Evolutionary conservation across 2,329 filamentous ascomycete genomes (phyloP), one percentile per base, ranked within the genome.

Genomic region (Sporothrix protearum): DNA sequence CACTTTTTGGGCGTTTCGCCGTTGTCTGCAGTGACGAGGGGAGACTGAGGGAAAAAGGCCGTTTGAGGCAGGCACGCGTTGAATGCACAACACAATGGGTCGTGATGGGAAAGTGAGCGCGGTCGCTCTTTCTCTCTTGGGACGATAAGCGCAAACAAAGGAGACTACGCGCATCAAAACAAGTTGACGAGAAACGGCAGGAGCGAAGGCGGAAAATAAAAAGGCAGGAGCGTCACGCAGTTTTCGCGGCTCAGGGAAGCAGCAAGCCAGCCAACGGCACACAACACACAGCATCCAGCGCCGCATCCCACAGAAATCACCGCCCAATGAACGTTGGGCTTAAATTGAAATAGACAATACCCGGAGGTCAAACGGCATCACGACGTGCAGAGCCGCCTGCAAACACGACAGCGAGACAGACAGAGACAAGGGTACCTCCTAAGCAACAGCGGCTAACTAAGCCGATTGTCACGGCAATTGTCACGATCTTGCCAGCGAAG

Each of bases 91-190:
- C n/a, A 53, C 49, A 22, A 53, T 25, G 49, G 14, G 33, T 16
- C 30, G 28, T 47, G 19, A 22, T 14, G 28, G 45, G 64, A 51
- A 67, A 51, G 64, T 51, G 64, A 67, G 64, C 28, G 45, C 45
- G 28, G 22, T 67, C 45, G 64, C 45, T 51, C 64, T 45, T 67
- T 67, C 64, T 53, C 49, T 53, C 49, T 5, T 53, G 49, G 49
- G 49, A 53, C 22, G 4, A 22, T 14, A 19, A 49, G 25, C 12
- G 49, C 22, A 30, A 30, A 57, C 25, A 59, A 59, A 59, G 16
- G 10, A 16, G 12, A 19, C 7, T 30, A 59, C 55, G 30, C 30
- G 14, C 25, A 36, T 59, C 55, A 36, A 36, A 59, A 59, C 28
- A 59, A 36, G 8, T 14, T 12, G 28, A 59, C 55, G 14, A 19